Base-by-base conservation (phyloP, 2,329 filamentous ascomycete genomes). In the Aspergillus pseudonomiae region DNA sequence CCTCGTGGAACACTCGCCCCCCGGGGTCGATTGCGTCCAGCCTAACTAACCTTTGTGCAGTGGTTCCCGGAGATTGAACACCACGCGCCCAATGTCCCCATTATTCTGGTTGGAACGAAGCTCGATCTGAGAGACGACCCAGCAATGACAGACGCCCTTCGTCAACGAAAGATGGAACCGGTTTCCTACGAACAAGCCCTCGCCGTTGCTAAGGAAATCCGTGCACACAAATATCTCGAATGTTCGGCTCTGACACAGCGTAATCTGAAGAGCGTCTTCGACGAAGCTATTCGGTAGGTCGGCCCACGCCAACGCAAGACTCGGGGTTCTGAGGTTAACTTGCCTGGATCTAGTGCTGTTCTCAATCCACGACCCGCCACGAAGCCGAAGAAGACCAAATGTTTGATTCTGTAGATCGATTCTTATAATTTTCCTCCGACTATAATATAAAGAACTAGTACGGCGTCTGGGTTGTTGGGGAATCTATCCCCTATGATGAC, bases 11-110 rank as follows among this genome's bases (percentile, higher is more conserved):
- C 10, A 19, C 16, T 26, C 21, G 24, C 21, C 16, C 32, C n/a
- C n/a, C n/a, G n/a, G 19, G 26, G 52, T 39, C 52, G 34, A 55
- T 39, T 26, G 32, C 24, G 12, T 39, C n/a, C n/a, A 39, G 32
- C 6, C 19, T 59, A 46, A 61, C 70, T 69, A 45, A 68, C 59
- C 16, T 32, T 43, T 24, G 12, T 66, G 24, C 67, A 98, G 93
- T 98, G 94, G 94, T 94, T 91, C 80, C 94, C 95, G 62, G 94
- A 99, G 80, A 98, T 98, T 76, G 93, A 96, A 74, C 94, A 98
- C 75, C 94, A 98, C 79, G 94, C 94, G 28, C 95, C 94, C 41
- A 92, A 91, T 77, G 94, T 97, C 60, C 94, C 94, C 63, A 97
- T 98, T 79, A 97, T 98, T 76, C 88, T 98, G 57, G 95, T 98